A percentile compares a stretch with the other conserved stretches of the same genome.
phyloP scores from a whole-genome alignment of 106 monocot species.

The Gastrodia elata region DNA sequence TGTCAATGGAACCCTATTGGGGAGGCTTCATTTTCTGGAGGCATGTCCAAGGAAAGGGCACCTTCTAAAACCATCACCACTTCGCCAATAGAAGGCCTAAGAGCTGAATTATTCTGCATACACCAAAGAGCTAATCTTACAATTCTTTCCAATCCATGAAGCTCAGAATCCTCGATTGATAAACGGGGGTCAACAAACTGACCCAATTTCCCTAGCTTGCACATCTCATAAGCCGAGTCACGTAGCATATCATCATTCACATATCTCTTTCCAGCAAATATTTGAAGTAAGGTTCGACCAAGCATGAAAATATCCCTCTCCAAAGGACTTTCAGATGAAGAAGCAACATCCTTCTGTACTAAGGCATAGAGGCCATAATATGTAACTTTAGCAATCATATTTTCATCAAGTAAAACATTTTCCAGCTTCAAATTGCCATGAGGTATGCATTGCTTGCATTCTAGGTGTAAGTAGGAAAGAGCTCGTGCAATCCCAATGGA shows the following conservation, averaged over 20 bases:
- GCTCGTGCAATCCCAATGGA: conserved; percentile 33
- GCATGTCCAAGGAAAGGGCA: conserved; percentile 36
- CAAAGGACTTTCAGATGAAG: conserved; percentile 28
- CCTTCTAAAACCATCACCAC: conserved; percentile 36
- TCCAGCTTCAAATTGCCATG: conserved; percentile 31
- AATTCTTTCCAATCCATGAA: conserved; percentile 24
- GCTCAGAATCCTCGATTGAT: conserved; percentile 12
- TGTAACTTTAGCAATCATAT: conserved; percentile 23
- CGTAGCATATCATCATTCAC: not conserved
- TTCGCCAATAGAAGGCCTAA: conserved; percentile 32
- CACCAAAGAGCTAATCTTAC: conserved; percentile 39
- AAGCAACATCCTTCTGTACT: conserved; percentile 10
- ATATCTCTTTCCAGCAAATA: conserved; percentile 18
- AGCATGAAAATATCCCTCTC: conserved; percentile 40
- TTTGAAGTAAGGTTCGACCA: conserved; percentile 22
- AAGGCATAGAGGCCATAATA: conserved; percentile 25
- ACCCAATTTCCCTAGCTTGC: conserved; percentile 11
- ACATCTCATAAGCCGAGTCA: conserved; percentile 16
- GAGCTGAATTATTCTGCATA: conserved; percentile 21
- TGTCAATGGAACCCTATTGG: not conserved
- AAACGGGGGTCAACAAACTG: conserved; percentile 26
- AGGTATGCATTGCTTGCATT: conserved; percentile 32
- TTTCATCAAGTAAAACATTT: conserved; percentile 32
- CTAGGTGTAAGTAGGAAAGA: conserved; percentile 29
- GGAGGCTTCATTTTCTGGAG: conserved; percentile 21